These are phyloP conservation scores for Pestalotiopsis sp. DNA, from an alignment of 2,329 filamentous ascomycete species.

Conservation along the genomic window DNA sequence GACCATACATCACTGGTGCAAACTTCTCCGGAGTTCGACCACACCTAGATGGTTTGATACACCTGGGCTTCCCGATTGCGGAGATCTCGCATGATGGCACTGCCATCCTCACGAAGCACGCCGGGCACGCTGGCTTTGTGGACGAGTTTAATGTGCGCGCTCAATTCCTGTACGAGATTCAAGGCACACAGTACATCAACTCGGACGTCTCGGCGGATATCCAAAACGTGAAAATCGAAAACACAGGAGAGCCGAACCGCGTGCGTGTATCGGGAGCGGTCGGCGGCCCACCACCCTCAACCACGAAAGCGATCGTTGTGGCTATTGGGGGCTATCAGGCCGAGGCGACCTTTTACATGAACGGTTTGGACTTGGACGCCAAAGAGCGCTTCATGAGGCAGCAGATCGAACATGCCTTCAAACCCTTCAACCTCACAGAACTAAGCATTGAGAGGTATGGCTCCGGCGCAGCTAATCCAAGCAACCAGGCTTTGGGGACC, in stretches of 20 bases:
- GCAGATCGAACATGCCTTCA: constrained; percentile 25
- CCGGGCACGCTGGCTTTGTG: constrained; percentile 22
- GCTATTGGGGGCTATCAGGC: constrained; percentile 15
- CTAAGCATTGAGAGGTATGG: constrained; percentile 35
- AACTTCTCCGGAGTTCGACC: constrained; percentile 48
- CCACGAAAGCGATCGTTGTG: constrained; percentile 15
- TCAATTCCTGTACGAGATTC: constrained; percentile 49
- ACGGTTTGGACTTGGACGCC: constrained; percentile 14
- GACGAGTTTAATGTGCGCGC: constrained; percentile 31
- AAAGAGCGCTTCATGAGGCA: constrained; percentile 23
- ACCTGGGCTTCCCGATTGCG: constrained; percentile 24
- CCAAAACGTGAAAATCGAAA: constrained; percentile 29
- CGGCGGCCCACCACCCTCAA: constrained; percentile 21
- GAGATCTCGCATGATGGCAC: constrained; percentile 8
- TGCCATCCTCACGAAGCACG: constrained; percentile 21
- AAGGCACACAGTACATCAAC: constrained; percentile 47
- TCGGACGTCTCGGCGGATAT: constrained; percentile 43
- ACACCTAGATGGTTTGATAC: constrained; percentile 22
- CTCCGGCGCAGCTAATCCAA: constrained; percentile 26
- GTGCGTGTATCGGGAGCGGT: constrained; percentile 17
- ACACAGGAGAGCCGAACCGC: constrained; percentile 17
- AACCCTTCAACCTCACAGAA: constrained; percentile 34
- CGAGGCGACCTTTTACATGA: constrained; percentile 10
- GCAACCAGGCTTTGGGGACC: constrained; percentile 35
- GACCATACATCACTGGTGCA: constrained; percentile 43